A percentile compares a stretch with the other conserved stretches of the same genome.
Evolutionary conservation across 805 yeast species (phyloP).

Genomic region (Starmerella vitae): DNA sequence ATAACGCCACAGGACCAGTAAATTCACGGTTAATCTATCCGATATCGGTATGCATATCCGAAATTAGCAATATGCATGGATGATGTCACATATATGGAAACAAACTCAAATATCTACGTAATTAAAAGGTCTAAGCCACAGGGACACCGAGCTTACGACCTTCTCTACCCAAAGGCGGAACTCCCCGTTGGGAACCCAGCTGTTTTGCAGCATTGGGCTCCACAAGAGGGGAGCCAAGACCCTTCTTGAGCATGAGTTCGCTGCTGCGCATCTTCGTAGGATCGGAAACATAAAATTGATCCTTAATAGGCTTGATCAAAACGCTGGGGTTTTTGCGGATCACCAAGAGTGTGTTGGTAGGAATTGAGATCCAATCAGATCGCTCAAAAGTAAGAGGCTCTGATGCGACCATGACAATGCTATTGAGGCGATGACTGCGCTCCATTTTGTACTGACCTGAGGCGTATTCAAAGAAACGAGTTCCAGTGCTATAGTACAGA

Average conservation of each 20-base stretch:
- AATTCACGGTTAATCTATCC: no score
- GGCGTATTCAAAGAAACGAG: constrained; percentile 74
- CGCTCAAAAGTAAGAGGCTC: constrained; percentile 95
- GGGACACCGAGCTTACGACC: constrained; percentile 32
- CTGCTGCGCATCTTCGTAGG: constrained; percentile 58
- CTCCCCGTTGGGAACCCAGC: constrained; percentile 39
- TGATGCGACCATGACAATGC: constrained; percentile 90
- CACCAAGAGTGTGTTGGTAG: constrained; percentile 65
- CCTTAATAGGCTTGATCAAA: constrained; percentile 74
- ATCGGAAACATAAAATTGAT: constrained; percentile 71
- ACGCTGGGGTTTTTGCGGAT: constrained; percentile 79
- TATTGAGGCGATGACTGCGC: constrained; percentile 79
- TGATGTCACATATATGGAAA: not conserved
- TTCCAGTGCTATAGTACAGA: constrained; percentile 84
- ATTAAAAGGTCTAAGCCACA: not conserved
- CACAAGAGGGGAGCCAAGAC: constrained; percentile 86
- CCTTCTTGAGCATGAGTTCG: constrained; percentile 76
- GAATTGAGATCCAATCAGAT: constrained; percentile 95
- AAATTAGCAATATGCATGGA: not conserved
- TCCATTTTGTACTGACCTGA: constrained; percentile 94
- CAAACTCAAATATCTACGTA: not conserved
- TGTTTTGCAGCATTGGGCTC: constrained; percentile 32
- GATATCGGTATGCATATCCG: no score
- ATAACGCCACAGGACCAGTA: no score
- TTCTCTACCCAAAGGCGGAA: constrained; percentile 72